phyloP scores from a whole-genome alignment of 2,329 filamentous ascomycete species.

The Juglanconis oblonga region DNA sequence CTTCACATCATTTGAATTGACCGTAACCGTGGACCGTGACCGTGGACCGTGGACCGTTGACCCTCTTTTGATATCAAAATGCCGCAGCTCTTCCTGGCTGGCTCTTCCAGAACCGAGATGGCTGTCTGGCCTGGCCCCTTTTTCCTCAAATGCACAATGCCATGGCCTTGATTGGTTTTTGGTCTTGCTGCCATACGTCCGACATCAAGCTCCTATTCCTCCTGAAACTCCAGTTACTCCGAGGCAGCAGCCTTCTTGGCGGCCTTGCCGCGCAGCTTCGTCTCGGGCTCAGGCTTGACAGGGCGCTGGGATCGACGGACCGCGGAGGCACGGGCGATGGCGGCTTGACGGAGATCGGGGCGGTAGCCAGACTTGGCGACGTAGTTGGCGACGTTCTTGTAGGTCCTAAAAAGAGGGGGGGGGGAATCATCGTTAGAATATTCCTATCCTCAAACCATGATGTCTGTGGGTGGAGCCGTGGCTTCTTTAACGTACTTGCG shows the following conservation, averaged over 20 bases:
- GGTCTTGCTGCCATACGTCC: background rate
- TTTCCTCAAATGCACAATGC: constrained; percentile 3
- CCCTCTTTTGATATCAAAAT: constrained; percentile 19
- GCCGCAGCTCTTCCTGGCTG: constrained; percentile 7
- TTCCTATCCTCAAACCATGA: background rate
- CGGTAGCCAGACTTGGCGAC: constrained; percentile 86
- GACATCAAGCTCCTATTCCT: constrained; percentile 9
- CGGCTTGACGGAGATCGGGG: constrained; percentile 69
- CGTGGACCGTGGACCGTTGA: constrained; percentile 16
- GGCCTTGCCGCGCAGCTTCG: constrained; percentile 77
- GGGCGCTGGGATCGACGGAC: constrained; percentile 76
- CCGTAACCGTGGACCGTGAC: background rate
- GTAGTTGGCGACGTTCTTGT: constrained; percentile 80
- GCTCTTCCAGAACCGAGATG: constrained; percentile 3
- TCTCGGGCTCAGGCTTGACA: constrained; percentile 70
- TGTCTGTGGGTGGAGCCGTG: too few relatives aligned
- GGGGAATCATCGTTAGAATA: background rate
- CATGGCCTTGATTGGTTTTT: constrained; percentile 2
- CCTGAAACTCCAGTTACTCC: constrained; percentile 30
- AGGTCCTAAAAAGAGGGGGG: constrained; percentile 58
- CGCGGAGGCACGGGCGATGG: constrained; percentile 83
- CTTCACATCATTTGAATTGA: constrained; percentile 17
- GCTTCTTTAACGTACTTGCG: constrained; percentile 68
- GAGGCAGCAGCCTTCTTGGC: constrained; percentile 67
- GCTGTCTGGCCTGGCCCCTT: background rate